phyloP scores from a whole-genome alignment of 768 basidiomycete species.

The Boletus fagicola region DNA sequence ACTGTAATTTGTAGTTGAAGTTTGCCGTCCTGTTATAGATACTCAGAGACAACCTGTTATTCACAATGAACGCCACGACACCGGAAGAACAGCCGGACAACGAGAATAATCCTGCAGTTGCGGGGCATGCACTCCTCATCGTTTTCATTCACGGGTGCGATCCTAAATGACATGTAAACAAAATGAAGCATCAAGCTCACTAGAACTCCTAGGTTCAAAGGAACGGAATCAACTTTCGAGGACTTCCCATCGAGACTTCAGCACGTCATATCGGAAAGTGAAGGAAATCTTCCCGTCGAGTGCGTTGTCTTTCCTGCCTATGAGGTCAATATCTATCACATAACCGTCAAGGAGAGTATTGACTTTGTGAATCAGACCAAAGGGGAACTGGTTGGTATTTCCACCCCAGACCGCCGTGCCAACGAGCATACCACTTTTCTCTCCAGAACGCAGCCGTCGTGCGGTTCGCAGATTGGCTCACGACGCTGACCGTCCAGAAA shows the following conservation, averaged over 20 bases:
- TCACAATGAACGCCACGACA: conserved; percentile 13
- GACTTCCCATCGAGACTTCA: conserved; percentile 77
- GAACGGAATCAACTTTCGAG: conserved; percentile 68
- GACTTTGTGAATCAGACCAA: conserved; percentile 60
- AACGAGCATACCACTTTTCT: neutral
- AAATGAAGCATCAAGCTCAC: conserved; percentile 3
- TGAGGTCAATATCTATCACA: conserved; percentile 50
- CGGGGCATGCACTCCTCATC: conserved; percentile 54
- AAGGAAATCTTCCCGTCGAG: conserved; percentile 58
- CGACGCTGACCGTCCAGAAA: conserved; percentile 79
- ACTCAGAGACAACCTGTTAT: neutral
- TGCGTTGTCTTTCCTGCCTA: conserved; percentile 86
- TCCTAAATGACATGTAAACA: neutral
- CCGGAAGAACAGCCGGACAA: conserved; percentile 9
- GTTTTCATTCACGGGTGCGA: conserved; percentile 80
- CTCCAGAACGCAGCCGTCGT: conserved; percentile 74
- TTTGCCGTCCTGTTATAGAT: conserved; percentile 13
- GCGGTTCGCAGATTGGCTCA: conserved; percentile 90
- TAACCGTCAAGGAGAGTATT: conserved; percentile 4
- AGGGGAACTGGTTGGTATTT: conserved; percentile 72
- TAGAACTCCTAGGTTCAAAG: conserved; percentile 44
- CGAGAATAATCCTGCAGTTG: conserved; percentile 3
- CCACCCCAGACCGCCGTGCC: neutral
- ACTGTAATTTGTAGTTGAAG: neutral
- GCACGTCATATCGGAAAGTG: conserved; percentile 69